Evolutionary conservation across 352 stramenopile genomes (phyloP), one percentile per base, ranked within the genome.

Genomic region (Phytopythium oedochilum): DNA sequence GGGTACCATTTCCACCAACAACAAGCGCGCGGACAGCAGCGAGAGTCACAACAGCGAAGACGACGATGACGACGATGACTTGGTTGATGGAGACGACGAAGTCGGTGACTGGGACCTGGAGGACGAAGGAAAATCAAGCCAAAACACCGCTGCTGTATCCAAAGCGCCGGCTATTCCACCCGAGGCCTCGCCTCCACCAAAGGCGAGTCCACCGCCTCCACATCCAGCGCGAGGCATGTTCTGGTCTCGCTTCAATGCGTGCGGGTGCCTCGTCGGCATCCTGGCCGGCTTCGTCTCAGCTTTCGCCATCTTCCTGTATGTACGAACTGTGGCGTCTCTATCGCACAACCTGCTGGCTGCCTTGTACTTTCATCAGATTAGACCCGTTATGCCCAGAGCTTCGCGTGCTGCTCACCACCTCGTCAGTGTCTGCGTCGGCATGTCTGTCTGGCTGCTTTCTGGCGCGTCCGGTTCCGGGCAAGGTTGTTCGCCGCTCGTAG

Each of bases 401-500:
- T 6, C 57, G 34, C 12, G 70, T 64, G 6, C 71, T 84, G 26
- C 40, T 72, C 29, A 61, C 78, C 35, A 75, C 71, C 9, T 80
- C 71, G n/a, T 74, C 53, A 3, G 62, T 68, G 28, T 84, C 73
- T 7, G 40, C 56, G 14, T 54, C 54, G 10, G 55, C 60, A 10
- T 75, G 60, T 8, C 26, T 81, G 11, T 47, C 22, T 4, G 55
- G 66, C 10, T 88, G 74, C 34, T 60, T 85, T 4, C 29, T 64
- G 28, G 85, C 81, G n/a, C 63, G 62, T 25, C 61, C 72, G 14
- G 64, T 71, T n/a, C 47, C 73, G 1, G 74, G 81, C 28, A 71
- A 80, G 53, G 68, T 86, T 2, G 64, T 84, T 9, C 73, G 77
- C 4, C 71, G 63, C 2, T 91, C 89, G 55, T 91, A 87, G 48